These are phyloP conservation scores for Penicillium bialowiezense DNA, from an alignment of 495 filamentous ascomycete species.

Conservation along the genomic window DNA sequence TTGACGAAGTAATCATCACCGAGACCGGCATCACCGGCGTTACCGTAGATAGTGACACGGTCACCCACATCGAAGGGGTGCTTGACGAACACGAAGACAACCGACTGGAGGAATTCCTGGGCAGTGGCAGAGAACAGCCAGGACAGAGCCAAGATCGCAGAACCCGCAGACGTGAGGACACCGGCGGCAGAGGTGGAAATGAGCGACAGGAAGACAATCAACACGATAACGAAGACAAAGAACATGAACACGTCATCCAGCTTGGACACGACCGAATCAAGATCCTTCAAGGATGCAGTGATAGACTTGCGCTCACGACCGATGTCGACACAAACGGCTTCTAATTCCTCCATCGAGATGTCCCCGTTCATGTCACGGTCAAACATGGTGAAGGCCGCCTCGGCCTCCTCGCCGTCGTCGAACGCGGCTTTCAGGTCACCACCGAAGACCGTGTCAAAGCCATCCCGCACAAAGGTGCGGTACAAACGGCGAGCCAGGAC, in stretches of 20 bases:
- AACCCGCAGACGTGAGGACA: conserved; percentile 84
- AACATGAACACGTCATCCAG: conserved; percentile 85
- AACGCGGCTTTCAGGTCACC: conserved; percentile 81
- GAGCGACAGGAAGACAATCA: conserved; percentile 83
- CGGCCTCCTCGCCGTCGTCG: conserved; percentile 80
- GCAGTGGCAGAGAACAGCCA: conserved; percentile 93
- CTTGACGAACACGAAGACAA: conserved; percentile 96
- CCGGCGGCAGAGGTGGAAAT: conserved; percentile 85
- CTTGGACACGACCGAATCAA: conserved; percentile 93
- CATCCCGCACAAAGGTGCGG: conserved; percentile 77
- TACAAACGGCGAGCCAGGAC: conserved; percentile 90
- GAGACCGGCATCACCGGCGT: conserved; percentile 69
- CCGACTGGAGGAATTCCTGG: conserved; percentile 87
- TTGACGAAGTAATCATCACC: conserved; percentile 97
- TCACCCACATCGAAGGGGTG: conserved; percentile 98
- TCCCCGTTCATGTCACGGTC: conserved; percentile 97
- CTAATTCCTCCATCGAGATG: conserved; percentile 93
- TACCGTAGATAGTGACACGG: conserved; percentile 87
- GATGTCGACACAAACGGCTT: conserved; percentile 91
- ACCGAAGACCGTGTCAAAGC: conserved; percentile 68
- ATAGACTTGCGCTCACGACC: conserved; percentile 94
- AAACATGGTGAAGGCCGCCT: conserved; percentile 89
- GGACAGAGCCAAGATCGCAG: conserved; percentile 77
- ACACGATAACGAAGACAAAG: conserved; percentile 71
- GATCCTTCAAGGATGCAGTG: conserved; percentile 87